These are phyloP conservation scores for Saccharomyces cerevisiae DNA, from an alignment of 805 yeast species.

Conservation along the genomic window DNA sequence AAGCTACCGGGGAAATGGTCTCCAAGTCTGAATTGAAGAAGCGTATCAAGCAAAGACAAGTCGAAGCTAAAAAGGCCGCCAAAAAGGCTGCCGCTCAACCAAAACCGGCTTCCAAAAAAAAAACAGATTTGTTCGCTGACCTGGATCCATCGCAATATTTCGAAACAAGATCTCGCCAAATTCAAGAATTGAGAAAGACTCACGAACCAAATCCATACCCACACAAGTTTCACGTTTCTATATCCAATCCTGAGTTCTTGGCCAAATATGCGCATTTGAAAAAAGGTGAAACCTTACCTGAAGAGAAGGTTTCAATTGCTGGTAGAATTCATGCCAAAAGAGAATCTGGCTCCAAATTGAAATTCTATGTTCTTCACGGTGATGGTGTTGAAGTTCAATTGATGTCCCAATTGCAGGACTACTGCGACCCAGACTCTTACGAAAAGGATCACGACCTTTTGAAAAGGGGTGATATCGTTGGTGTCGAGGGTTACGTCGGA, in stretches of 20 bases:
- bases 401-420: conserved; percentile 95
- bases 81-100: conserved; percentile 59
- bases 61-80: conserved; percentile 85
- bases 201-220: conserved; percentile 86
- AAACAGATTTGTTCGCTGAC: conserved; percentile 62
- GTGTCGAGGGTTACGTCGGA: conserved; percentile 95
- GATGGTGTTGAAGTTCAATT: conserved; percentile 85
- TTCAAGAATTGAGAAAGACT: conserved; percentile 65
- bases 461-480: conserved; percentile 96
- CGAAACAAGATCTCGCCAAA: conserved; percentile 86
- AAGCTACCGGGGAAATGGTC: conserved; percentile 91
- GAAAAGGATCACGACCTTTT: conserved; percentile 72
- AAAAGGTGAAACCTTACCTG: conserved; percentile 80
- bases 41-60: conserved; percentile 82
- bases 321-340: conserved; percentile 96
- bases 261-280: conserved; percentile 58
- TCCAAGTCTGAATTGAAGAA: conserved; percentile 94
- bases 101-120: conserved; percentile 38
- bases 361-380: conserved; percentile 86
- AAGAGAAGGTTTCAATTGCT: conserved; percentile 65
- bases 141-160: conserved; percentile 91
- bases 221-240: conserved; percentile 77
- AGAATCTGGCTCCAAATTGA: conserved; percentile 89
- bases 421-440: conserved; percentile 44
- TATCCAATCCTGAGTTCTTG: conserved; percentile 62